Conservation (phyloP, 306 rosid genomes). For the Quercus suber region DNA sequence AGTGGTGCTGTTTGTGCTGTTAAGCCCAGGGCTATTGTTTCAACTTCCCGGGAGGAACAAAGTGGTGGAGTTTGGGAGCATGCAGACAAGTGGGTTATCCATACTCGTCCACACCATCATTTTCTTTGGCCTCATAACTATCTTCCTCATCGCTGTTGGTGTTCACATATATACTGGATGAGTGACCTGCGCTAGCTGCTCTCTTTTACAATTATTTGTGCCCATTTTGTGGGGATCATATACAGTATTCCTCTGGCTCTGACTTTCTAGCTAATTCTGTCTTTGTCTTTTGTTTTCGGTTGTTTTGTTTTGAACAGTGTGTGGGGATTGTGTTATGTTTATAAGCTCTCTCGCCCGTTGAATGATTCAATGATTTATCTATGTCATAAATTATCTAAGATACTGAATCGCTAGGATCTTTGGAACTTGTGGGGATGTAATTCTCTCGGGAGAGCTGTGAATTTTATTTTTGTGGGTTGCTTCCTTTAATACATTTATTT, state of each 20-base stretch:
- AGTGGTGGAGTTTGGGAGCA: slow-evolving; percentile 53
- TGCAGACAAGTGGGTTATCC: slow-evolving; percentile 54
- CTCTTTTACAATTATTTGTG: not conserved
- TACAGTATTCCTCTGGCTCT: not conserved
- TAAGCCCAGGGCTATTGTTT: slow-evolving; percentile 62
- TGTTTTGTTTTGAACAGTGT: not conserved
- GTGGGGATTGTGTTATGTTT: not conserved
- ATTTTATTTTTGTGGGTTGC: no score
- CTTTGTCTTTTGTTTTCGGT: not conserved
- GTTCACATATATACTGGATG: slow-evolving; percentile 60
- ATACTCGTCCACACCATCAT: slow-evolving; percentile 57
- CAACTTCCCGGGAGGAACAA: slow-evolving; percentile 54
- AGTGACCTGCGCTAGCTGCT: not conserved
- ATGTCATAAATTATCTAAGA: not conserved
- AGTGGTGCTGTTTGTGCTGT: slow-evolving; percentile 63
- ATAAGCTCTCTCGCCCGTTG: not conserved
- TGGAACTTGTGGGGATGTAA: no score
- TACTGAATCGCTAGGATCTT: no score
- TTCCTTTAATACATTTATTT: no score
- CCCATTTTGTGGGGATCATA: no score
- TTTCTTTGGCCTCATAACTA: slow-evolving; percentile 66
- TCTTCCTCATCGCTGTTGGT: slow-evolving; percentile 60
- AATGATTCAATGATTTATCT: not conserved
- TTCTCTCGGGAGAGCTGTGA: no score
- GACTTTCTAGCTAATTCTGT: not conserved